Base-by-base conservation (phyloP, 2,329 filamentous ascomycete genomes). In the Fusarium luffae region DNA sequence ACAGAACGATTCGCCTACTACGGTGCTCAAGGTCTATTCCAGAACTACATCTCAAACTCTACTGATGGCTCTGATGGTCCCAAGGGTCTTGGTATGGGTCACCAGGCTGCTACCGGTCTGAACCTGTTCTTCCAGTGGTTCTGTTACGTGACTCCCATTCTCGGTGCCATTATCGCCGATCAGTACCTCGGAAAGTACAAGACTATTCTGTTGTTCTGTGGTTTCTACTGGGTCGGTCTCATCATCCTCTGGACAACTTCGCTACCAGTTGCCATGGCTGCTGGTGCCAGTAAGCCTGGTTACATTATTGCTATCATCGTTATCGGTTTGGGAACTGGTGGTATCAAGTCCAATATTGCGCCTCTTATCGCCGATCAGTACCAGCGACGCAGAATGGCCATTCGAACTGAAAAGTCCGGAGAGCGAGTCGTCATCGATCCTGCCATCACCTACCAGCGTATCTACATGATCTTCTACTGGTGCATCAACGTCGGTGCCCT, bases 391-490 rank as follows among this genome's bases (percentile, higher is more conserved):
- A 70, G 74, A 60, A 88, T 84, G 82, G 83, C 82, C 25, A 75
- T 88, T 50, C 82, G 81, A 72, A 85, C 82, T 3, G 78, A 85
- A 44, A 78, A 81, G 69, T 78, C 70, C 9, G 87, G 86, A 41
- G 85, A 88, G 78, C 82, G 84, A 82, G 88, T 92, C 56, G 84
- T 93, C 68, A 85, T 92, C 27, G 90, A 92, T 71, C 89, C 90
- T 0, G 83, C 86, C 41, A 82, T 91, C 57, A 92, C 90, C 2
- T 86, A 90, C 66, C 87, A 90, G 74, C 84, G 89, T 49, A 88
- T 92, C 66, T 92, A 91, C 82, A 91, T 89, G 88, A 86, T 92
- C 75, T 93, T 92, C 81, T 93, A 93, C 79, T 84, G 85, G 77
- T 90, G 88, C 79, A 92, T 93, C 76, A 93, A 93, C 78, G 71